Conservation (phyloP, 2,329 filamentous ascomycete genomes). For the Alternaria metachromatica region DNA sequence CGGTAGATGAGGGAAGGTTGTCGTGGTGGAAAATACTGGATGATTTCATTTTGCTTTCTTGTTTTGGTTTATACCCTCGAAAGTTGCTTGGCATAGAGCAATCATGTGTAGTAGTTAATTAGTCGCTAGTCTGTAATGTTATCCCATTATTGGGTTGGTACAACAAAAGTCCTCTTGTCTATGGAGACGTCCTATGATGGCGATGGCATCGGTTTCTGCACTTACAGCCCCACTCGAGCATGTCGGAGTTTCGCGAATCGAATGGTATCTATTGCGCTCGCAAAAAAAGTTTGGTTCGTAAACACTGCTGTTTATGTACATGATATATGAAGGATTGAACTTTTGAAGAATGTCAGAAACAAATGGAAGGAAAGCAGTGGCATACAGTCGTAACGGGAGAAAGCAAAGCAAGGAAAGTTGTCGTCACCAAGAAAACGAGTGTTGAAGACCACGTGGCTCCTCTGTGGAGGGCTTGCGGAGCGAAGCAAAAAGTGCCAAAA, state of each 20-base stretch:
- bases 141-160: neutral
- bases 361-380: neutral
- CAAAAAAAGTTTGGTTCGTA: neutral
- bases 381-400: neutral
- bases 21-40: neutral
- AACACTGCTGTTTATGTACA: neutral
- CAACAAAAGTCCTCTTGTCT: neutral
- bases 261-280: neutral
- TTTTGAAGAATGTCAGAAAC: neutral
- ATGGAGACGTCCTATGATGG: neutral
- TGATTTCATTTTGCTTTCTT: neutral
- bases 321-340: neutral
- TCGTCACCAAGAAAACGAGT: slow-evolving; percentile 43
- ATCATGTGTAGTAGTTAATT: neutral
- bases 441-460: slow-evolving; percentile 33
- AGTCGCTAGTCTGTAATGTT: neutral
- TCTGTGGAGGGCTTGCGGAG: slow-evolving; percentile 27
- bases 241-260: neutral
- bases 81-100: neutral
- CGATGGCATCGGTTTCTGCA: neutral
- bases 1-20: neutral
- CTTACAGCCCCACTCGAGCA: neutral
- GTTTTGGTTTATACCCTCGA: slow-evolving; percentile 3
- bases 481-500: slow-evolving; percentile 43
- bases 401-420: neutral